Evolutionary conservation across 345 rosid species (phyloP).

Genomic region (Acer saccharum): DNA sequence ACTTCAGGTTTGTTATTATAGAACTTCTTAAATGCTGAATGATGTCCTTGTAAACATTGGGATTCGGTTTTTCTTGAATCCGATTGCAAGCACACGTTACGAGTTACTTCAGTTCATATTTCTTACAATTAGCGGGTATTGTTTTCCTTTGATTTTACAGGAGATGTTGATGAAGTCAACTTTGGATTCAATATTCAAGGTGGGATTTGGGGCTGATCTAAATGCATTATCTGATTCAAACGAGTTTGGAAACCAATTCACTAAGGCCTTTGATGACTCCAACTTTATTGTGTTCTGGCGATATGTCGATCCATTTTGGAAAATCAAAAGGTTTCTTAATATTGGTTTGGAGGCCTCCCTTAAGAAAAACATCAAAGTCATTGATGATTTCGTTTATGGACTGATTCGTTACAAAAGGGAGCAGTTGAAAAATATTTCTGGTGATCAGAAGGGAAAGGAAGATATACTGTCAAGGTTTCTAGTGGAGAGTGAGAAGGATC

Average conservation of each 20-base stretch:
- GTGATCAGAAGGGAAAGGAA: slow-evolving; percentile 32
- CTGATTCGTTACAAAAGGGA: slow-evolving; percentile 36
- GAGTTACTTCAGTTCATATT: background rate
- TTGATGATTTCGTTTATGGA: slow-evolving; percentile 36
- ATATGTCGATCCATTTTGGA: slow-evolving; percentile 38
- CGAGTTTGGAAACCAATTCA: slow-evolving; percentile 30
- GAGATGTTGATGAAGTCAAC: slow-evolving; percentile 43
- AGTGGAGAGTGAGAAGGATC: slow-evolving; percentile 46
- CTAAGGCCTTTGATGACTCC: slow-evolving; percentile 45
- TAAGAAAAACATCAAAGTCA: slow-evolving; percentile 35
- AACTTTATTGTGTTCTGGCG: slow-evolving; percentile 34
- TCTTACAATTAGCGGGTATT: background rate
- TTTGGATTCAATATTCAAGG: slow-evolving; percentile 44
- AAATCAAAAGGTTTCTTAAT: slow-evolving; percentile 40
- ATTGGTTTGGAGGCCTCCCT: slow-evolving; percentile 45
- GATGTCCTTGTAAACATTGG: too few species aligned
- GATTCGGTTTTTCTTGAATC: too few species aligned
- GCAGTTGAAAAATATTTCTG: slow-evolving; percentile 28
- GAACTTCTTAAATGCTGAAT: too few species aligned
- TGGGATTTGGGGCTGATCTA: slow-evolving; percentile 45
- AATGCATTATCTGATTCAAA: slow-evolving; percentile 33
- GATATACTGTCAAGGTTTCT: slow-evolving; percentile 47
- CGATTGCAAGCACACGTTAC: too few species aligned
- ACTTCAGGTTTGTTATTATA: slow-evolving; percentile 31
- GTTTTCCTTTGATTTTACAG: slow-evolving; percentile 21